phyloP scores from a whole-genome alignment of 257 asterid species.

The Thymus mandschuricus region DNA sequence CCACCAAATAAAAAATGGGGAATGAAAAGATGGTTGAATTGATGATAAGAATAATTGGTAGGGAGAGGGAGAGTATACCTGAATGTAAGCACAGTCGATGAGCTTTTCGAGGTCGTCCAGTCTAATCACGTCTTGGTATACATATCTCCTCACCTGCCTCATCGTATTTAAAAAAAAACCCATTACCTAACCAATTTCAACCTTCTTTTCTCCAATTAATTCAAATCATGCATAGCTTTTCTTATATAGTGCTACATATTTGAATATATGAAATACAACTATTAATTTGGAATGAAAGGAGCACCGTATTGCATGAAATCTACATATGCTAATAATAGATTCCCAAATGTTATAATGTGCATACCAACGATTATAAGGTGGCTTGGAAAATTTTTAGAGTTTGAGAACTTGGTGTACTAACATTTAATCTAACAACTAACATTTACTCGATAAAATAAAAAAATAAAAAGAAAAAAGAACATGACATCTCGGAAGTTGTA shows the following conservation, averaged over 20 bases:
- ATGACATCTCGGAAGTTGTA: too few species aligned
- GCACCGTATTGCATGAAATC: too few species aligned
- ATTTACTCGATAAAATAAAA: too few species aligned
- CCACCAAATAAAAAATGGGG: neutral
- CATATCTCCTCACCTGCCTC: constrained; percentile 82
- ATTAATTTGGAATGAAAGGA: too few species aligned
- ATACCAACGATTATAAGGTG: too few species aligned
- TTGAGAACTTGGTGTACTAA: too few species aligned
- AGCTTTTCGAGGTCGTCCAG: constrained; percentile 86
- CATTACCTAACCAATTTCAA: neutral
- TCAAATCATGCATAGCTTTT: neutral
- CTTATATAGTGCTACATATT: too few species aligned
- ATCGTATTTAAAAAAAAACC: neutral
- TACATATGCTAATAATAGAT: too few species aligned
- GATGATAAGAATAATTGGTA: neutral
- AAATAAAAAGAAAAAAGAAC: neutral
- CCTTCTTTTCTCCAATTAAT: neutral
- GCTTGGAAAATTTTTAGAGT: too few species aligned
- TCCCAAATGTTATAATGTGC: too few species aligned
- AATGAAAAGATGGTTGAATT: neutral
- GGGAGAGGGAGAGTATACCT: constrained; percentile 41
- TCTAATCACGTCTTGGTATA: constrained; percentile 80
- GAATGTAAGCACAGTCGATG: constrained; percentile 75
- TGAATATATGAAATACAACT: too few species aligned
- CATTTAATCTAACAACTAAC: too few species aligned